Evolutionary conservation across 768 basidiomycete genomes (phyloP), one percentile per base, ranked within the genome.

Genomic region (Leccinum truebloodii): DNA sequence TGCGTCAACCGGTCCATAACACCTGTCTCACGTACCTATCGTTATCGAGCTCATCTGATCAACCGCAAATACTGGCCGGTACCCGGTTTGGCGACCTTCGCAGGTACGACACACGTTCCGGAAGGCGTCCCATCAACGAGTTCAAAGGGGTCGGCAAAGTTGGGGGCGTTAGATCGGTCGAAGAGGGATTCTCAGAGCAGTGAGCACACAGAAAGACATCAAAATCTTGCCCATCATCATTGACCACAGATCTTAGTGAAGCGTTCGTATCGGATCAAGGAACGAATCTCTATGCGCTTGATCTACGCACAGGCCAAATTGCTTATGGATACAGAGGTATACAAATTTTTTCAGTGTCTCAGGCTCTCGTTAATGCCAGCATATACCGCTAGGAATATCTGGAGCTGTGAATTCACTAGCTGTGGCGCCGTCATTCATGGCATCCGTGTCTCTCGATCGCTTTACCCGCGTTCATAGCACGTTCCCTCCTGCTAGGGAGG

Each of bases 1-100:
- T 95, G 16, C 87, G 93, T 14, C 89, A 89, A 65, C 91, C 91
- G 0, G 83, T 94, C 50, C 84, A 88, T 37, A 88, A 91, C 59
- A 88, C 87, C 0, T 82, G 86, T 14, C 76, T 95, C 28, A 74
- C 84, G 3, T 90, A 85, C 67, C 70, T 91, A 3, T 73, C 79
- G 6, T 68, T 79, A 4, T 77, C 78, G 63, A 32, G 65, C 12
- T 28, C 71, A 62, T n/a, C 71, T 58, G 57, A 65, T 44, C 72
- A 75, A 20, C 78, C 82, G 35, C 82, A 87, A 44, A 71, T 94
- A 24, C 72, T 87, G 16, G 81, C 85, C n/a, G 93, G 93, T 0
- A 92, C 90, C 0, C 82, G 84, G 58, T 75, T 86, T 48, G 93
- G 93, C 20, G 82, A 90, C 65, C 76, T 94, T 6, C 84, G 88